Evolutionary conservation across 2,329 filamentous ascomycete genomes (phyloP).

Genomic region (Ophiostoma triangulosporum): DNA sequence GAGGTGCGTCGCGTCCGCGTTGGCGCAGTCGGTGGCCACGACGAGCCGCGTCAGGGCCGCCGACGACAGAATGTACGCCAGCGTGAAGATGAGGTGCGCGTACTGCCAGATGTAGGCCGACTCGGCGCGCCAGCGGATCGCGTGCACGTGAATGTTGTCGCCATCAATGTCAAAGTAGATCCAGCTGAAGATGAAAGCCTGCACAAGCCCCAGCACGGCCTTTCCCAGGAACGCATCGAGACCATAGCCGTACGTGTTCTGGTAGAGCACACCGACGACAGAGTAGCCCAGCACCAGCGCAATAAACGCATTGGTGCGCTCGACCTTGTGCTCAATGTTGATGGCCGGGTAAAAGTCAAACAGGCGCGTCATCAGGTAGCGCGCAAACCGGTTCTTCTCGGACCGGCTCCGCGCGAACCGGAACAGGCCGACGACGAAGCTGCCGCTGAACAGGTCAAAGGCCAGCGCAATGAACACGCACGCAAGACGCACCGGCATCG

Average conservation of each 20-base stretch:
- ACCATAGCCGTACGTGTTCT: conserved; percentile 35
- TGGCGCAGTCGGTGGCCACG: conserved; percentile 38
- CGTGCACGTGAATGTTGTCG: conserved; percentile 42
- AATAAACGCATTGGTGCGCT: conserved; percentile 51
- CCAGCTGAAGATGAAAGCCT: conserved; percentile 48
- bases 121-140: conserved; percentile 35
- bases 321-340: conserved; percentile 54
- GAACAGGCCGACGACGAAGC: conserved; percentile 29
- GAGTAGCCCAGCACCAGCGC: conserved; percentile 52
- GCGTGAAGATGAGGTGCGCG: conserved; percentile 48
- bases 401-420: conserved; percentile 15
- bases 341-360: conserved; percentile 49
- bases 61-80: conserved; percentile 46
- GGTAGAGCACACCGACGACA: conserved; percentile 47
- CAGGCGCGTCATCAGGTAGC: conserved; percentile 19
- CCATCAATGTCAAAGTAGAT: conserved; percentile 51
- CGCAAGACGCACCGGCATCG: conserved; percentile 38
- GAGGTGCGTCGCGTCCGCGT: conserved; percentile 34
- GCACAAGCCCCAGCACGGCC: conserved; percentile 42
- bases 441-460: conserved; percentile 37
- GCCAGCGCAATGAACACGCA: conserved; percentile 42
- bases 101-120: conserved; percentile 38
- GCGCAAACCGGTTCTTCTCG: conserved; percentile 14
- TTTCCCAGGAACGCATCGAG: conserved; percentile 49
- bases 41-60: conserved; percentile 46